Conservation (phyloP, 768 basidiomycete genomes). For the Kwoniella bestiolae region DNA sequence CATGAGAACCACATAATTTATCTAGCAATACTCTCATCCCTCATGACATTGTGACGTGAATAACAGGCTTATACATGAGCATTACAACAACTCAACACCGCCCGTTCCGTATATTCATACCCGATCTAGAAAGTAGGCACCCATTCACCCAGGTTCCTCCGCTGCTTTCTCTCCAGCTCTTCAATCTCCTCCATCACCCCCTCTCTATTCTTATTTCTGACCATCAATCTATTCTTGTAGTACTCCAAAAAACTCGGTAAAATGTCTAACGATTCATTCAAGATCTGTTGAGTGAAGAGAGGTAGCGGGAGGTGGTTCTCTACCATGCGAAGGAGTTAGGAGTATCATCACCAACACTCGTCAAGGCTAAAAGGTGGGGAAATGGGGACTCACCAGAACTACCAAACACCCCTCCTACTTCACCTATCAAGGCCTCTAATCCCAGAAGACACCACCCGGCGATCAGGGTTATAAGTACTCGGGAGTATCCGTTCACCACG, state of each 20-base stretch:
- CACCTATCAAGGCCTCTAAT: constrained; percentile 53
- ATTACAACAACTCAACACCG: too few relatives aligned
- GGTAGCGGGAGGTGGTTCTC: constrained; percentile 54
- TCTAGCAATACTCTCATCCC: too few relatives aligned
- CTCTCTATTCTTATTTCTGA: constrained; percentile 32
- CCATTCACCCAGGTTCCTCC: constrained; percentile 42
- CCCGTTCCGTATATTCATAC: too few relatives aligned
- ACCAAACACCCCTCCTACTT: constrained; percentile 56
- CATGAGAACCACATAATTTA: too few relatives aligned
- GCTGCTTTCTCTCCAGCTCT: constrained; percentile 34
- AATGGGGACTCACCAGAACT: constrained; percentile 33
- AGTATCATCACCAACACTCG: neutral
- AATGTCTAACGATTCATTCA: constrained; percentile 44
- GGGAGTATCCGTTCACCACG: constrained; percentile 38
- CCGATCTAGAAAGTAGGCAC: constrained; percentile 37
- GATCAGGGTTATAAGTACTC: constrained; percentile 45
- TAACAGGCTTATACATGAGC: too few relatives aligned
- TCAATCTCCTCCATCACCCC: constrained; percentile 23
- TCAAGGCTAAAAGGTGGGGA: constrained; percentile 1
- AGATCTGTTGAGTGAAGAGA: constrained; percentile 44
- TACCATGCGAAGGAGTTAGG: neutral
- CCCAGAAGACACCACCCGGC: constrained; percentile 56
- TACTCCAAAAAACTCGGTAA: constrained; percentile 37
- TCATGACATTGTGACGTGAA: too few relatives aligned
- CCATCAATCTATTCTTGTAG: constrained; percentile 35